Percentiles rank a stretch among this genome's conserved stretches.
These are phyloP conservation scores for Didymella arachidicola DNA, from an alignment of 2,329 filamentous ascomycete species.

Conservation along the genomic window DNA sequence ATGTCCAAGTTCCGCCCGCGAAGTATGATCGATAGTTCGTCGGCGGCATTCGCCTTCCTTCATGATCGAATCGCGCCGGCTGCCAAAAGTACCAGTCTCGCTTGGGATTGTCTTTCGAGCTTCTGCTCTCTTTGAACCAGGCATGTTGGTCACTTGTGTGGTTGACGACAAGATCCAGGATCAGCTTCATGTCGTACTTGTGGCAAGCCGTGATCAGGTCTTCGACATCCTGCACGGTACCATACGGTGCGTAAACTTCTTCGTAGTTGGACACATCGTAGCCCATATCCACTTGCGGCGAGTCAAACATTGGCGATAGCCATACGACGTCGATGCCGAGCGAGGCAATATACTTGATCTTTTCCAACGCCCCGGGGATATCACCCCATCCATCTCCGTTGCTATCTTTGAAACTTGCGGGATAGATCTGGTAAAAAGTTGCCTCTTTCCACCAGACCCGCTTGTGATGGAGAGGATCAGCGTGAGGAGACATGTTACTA, in stretches of 20 bases:
- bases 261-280: conserved; percentile 76
- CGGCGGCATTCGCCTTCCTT: conserved; percentile 65
- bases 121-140: conserved; percentile 74
- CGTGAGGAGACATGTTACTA: conserved; percentile 36
- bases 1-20: conserved; percentile 53
- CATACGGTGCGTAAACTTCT: conserved; percentile 70
- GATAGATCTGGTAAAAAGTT: conserved; percentile 57
- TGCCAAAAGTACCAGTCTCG: conserved; percentile 77
- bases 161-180: conserved; percentile 80
- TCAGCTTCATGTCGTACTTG: conserved; percentile 70
- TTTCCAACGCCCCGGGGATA: conserved; percentile 68
- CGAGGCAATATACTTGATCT: conserved; percentile 63
- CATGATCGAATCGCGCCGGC: conserved; percentile 59
- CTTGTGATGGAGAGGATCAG: conserved; percentile 32
- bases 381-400: conserved; percentile 69
- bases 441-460: conserved; percentile 57
- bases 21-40: conserved; percentile 61
- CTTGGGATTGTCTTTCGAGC: conserved; percentile 68
- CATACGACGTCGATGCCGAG: conserved; percentile 72
- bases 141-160: conserved; percentile 76
- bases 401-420: conserved; percentile 57
- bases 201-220: conserved; percentile 67
- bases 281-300: conserved; percentile 72
- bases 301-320: conserved; percentile 71
- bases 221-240: conserved; percentile 71